Base-by-base conservation (phyloP, 371 early-diverging fungal genomes). In the Mortierella sp. region DNA sequence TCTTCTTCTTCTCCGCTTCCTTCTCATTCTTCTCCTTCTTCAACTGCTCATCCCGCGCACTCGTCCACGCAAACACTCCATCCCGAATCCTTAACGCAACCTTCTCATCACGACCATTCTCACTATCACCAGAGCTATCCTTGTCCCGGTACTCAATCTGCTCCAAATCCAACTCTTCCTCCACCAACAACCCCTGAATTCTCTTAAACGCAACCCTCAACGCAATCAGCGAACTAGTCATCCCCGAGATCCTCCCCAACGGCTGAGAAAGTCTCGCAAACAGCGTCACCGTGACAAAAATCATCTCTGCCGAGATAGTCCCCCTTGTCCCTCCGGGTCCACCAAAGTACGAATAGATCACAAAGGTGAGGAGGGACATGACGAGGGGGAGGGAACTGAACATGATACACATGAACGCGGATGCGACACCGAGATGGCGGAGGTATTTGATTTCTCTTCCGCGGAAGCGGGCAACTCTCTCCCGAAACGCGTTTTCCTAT, bases 141-240 rank as follows among this genome's bases (percentile, higher is more conserved):
- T 18, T 21, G 8, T 65, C 75, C 6, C 41, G 41, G 46, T 76
- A 56, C 27, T 78, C 90, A 18, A 95, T 91, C 2, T 94, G 92
- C 43, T 82, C 63, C 29, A 72, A 73, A 38, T 80, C 76, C 27
- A 82, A 24, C 41, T 88, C 88, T 38, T 88, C 87, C 43, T 72
- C 79, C n/a, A 87, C 49, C 71, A 87, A 44, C 48, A 76, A 87
- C 11, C 27, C 41, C 48, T 81, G 81, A 38, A 87, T 79, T 11
- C 87, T 82, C 10, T 75, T 81, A 21, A 65, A 76, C 0, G 84
- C 87, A 16, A 87, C 82, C 35, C 76, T 78, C 70, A 84, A 41
- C 1, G 79, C 65, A 63, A 87, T 79, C 3, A 43, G 18, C 48
- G 78, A 51, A 27, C 70, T 74, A n/a, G 84, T 70, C 38, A 81